Base-by-base conservation (phyloP, 2,329 filamentous ascomycete genomes). In the Cytospora piceae region DNA sequence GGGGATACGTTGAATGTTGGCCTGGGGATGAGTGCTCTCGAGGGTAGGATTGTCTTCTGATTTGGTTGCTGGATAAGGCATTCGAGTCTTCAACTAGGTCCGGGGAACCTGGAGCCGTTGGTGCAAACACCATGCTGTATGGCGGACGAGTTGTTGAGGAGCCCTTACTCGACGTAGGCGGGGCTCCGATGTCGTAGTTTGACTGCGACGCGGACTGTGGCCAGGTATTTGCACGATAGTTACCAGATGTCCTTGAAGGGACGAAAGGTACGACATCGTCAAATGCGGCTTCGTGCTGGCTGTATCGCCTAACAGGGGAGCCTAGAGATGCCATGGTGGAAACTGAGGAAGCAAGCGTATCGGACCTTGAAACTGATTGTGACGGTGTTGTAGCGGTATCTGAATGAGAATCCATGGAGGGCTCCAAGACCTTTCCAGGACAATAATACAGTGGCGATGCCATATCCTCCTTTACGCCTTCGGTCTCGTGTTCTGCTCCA, bases 391-490 rank as follows among this genome's bases (percentile, higher is more conserved):
- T 24, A 2, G 52, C 2, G 7, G 54, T 57, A 5, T 15, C 4
- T 0, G 53, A 32, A 1, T 11, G 22, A 22, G 39, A 63, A 24
- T 20, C n/a, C 17, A 8, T 31, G n/a, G n/a, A 37, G 39, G 51
- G 9, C n/a, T 52, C 61, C n/a, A 27, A 29, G 39, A 2, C n/a
- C 17, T 63, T 63, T 63, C 51, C 39, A 63, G 51, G 14, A 29
- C 3, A 5, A 12, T 22, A 0, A 20, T 5, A n/a, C 0, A 27
- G 60, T 8, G 27, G 52, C 32, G 53, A 27, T 31, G 9, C 34
- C 31, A n/a, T 34, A 22, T 29, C 27, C 11, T 49, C 42, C 22
- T 20, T 24, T 34, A n/a, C 12, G 52, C n/a, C 52, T 27, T 20
- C 29, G 24, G 2, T 49, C 42, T 22, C n/a, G 8, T 6, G 4